Conservation (phyloP, 2,329 filamentous ascomycete genomes). For the Verticillium albo-atrum region DNA sequence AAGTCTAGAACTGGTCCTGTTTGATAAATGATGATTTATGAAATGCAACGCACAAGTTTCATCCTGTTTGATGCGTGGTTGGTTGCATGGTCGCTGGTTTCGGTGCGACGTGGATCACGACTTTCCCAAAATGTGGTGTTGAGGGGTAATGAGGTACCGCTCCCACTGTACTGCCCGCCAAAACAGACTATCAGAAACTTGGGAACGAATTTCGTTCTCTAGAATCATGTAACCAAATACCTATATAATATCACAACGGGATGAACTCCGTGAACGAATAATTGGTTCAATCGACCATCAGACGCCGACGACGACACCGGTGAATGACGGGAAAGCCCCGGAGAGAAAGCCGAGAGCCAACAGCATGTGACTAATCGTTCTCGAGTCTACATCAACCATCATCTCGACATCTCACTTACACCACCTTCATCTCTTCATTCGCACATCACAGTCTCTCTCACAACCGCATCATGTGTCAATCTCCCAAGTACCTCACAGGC, state of each 20-base stretch:
- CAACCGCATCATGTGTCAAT: conserved; percentile 23
- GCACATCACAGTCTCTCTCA: neutral
- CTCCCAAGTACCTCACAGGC: conserved; percentile 71
- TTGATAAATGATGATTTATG: too few species aligned
- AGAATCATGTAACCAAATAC: neutral
- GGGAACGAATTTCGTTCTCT: neutral
- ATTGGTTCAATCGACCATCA: neutral
- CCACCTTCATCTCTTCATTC: neutral
- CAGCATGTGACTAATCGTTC: neutral
- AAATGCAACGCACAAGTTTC: too few species aligned
- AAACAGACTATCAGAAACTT: neutral
- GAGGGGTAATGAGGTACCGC: neutral
- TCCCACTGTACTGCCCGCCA: neutral
- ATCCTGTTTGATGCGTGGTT: too few species aligned
- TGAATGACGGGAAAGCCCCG: neutral
- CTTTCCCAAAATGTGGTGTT: neutral
- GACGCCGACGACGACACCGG: neutral
- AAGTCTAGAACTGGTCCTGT: too few species aligned
- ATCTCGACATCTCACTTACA: neutral
- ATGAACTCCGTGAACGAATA: neutral
- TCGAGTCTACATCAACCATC: neutral
- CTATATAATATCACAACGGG: neutral
- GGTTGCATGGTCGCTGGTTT: too few species aligned
- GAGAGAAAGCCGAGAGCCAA: neutral
- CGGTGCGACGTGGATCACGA: neutral